These are phyloP conservation scores for Moelleriella libera DNA, from an alignment of 2,329 filamentous ascomycete species.

Conservation along the genomic window DNA sequence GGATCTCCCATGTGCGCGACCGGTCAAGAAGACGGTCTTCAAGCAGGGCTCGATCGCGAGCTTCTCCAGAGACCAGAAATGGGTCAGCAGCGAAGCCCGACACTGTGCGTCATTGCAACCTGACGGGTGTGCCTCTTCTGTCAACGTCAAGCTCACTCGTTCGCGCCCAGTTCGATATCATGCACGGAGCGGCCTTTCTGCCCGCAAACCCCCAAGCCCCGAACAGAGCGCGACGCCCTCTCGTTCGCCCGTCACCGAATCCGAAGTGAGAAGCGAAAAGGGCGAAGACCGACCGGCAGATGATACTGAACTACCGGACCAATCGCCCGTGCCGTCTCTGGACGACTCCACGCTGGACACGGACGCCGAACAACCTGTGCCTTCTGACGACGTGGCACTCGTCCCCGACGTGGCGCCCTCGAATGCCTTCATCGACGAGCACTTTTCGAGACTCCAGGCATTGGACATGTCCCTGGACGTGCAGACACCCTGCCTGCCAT, in stretches of 20 bases:
- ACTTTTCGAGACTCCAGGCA: neutral
- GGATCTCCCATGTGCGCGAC: constrained; percentile 18
- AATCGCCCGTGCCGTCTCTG: too few species aligned
- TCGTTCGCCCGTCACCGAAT: neutral
- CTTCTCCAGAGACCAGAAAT: constrained; percentile 20
- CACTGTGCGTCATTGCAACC: constrained; percentile 14
- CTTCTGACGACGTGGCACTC: neutral
- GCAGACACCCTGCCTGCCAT: neutral
- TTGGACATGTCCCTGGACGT: neutral
- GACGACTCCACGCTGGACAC: neutral
- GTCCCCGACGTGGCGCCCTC: neutral
- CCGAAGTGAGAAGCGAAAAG: neutral
- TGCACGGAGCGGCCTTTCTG: constrained; percentile 5
- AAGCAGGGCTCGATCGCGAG: constrained; percentile 17
- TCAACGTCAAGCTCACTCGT: neutral
- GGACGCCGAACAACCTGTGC: neutral
- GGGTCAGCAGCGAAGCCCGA: constrained; percentile 19
- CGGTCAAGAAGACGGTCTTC: constrained; percentile 20
- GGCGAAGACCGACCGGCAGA: neutral
- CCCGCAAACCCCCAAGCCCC: neutral
- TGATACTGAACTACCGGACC: neutral
- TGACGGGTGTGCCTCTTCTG: neutral
- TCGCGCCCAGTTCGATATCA: constrained; percentile 8
- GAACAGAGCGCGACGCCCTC: neutral
- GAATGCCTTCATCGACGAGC: neutral